Evolutionary conservation across 768 basidiomycete species (phyloP), one percentile per base, ranked within the genome.

Genomic region (Lyophyllum atratum): DNA sequence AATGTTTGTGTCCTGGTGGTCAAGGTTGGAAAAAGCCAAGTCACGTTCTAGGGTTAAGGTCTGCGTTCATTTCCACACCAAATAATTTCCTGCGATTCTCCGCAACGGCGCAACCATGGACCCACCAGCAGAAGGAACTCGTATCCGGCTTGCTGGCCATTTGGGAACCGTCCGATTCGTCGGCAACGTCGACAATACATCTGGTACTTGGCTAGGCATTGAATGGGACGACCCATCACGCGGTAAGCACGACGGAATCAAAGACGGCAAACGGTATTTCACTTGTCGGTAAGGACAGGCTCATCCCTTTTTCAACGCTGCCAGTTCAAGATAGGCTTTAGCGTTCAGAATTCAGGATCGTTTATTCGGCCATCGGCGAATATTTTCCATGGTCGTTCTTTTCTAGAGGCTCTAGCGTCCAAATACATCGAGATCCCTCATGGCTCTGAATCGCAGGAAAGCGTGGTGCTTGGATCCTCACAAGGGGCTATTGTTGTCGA

Each of bases 191-290:
- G 74, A 83, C 17, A 80, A 80, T 14, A 85, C 90, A 0, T 65
- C 72, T 3, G 92, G 90, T 3, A 63, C 72, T 12, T 98, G 95
- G 95, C 79, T 95, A n/a, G 96, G 96, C n/a, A 83, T 98, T 46
- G 96, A 98, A 74, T 98, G 95, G 92, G 96, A 98, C 67, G 87
- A 93, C 65, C 81, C 86, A 19, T 58, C 69, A 8, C 84, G 94
- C 55, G 96, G 96, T 25, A 95, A 90, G 70, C 95, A 98, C 69
- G 85, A 90, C 63, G 96, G 96, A 6, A 68, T 78, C 61, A 91
- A 93, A 67, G 85, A 92, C 61, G 89, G 85, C 46, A 82, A 78
- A 59, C 80, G 77, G 39, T 95, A 96, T 72, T 98, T 98, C 70
- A 66, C 74, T 44, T 92, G 90, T 74, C 75, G 81, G 92, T 93